Percentiles rank a stretch among this genome's conserved stretches.
These are phyloP conservation scores for Echites panduratus DNA, from an alignment of 257 asterid genomes.

Conservation along the genomic window DNA sequence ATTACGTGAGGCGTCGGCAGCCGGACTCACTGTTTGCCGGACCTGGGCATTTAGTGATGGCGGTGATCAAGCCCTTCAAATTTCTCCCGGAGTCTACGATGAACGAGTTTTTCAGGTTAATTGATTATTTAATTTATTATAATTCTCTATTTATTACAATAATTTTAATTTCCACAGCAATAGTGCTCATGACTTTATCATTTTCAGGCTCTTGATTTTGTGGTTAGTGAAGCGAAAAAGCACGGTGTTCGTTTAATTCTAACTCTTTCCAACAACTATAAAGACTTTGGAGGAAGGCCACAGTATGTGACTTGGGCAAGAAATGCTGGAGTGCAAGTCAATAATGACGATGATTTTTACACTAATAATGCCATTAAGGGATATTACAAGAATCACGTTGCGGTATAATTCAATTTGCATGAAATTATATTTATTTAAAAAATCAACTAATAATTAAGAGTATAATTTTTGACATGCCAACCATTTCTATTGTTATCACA, in stretches of 20 bases:
- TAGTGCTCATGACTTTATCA: background rate
- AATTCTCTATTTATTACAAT: background rate
- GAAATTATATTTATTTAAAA: too few relatives aligned
- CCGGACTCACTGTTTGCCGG: conserved; percentile 58
- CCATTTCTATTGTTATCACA: background rate
- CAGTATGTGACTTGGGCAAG: conserved; percentile 46
- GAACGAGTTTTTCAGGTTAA: conserved; percentile 66
- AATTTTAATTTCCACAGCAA: background rate
- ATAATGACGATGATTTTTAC: conserved; percentile 42
- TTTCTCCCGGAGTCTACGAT: conserved; percentile 60
- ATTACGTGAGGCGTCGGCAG: conserved; percentile 43
- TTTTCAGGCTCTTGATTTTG: conserved; percentile 49
- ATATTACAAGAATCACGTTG: conserved; percentile 39
- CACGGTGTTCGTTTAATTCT: conserved; percentile 30
- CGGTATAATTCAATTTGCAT: conserved; percentile 13
- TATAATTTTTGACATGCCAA: too few relatives aligned
- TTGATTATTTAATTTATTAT: too few relatives aligned
- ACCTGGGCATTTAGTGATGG: conserved; percentile 82
- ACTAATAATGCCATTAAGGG: conserved; percentile 28
- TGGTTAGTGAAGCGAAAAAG: conserved; percentile 41
- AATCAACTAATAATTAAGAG: too few relatives aligned
- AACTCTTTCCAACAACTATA: conserved; percentile 40
- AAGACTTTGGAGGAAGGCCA: conserved; percentile 47
- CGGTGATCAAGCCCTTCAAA: conserved; percentile 42
- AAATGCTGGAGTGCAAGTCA: conserved; percentile 30